These are phyloP conservation scores for Crithidia acanthocephali DNA, from an alignment of 208 protist genomes.

Conservation along the genomic window DNA sequence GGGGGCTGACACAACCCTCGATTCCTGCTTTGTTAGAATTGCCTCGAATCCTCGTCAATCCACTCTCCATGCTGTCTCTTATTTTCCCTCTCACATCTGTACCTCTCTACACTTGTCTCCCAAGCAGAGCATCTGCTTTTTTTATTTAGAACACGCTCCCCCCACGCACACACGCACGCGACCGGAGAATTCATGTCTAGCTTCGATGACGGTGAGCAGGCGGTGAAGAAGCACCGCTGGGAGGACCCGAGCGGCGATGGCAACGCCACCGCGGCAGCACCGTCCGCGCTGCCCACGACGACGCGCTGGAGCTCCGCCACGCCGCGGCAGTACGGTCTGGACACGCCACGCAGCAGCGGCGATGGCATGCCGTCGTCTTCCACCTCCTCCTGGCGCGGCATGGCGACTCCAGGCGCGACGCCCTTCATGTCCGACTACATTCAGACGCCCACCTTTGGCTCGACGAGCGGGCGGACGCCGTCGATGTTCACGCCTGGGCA, in stretches of 20 bases:
- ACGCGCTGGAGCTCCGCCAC: slow-evolving; percentile 82
- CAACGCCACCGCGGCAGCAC: slow-evolving; percentile 6
- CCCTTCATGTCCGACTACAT: slow-evolving; percentile 57
- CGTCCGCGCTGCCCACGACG: slow-evolving; percentile 31
- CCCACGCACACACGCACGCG: not conserved
- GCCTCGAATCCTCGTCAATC: too few species aligned
- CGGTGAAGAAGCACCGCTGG: slow-evolving; percentile 72
- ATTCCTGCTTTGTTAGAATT: too few species aligned
- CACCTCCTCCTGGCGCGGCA: slow-evolving; percentile 68
- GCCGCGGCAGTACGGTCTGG: slow-evolving; percentile 69
- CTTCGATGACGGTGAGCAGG: slow-evolving; percentile 30
- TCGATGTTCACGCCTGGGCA: slow-evolving; percentile 34
- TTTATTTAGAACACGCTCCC: not conserved
- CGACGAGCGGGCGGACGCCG: slow-evolving; percentile 39
- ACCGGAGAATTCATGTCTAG: slow-evolving; percentile 1
- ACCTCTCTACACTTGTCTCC: too few species aligned
- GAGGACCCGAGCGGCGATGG: slow-evolving; percentile 40
- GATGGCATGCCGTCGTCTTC: slow-evolving; percentile 14
- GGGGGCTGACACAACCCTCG: too few species aligned
- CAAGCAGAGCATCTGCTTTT: not conserved
- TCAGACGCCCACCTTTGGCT: slow-evolving; percentile 55
- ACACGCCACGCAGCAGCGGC: slow-evolving; percentile 59
- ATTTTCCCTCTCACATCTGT: too few species aligned
- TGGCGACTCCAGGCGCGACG: slow-evolving; percentile 67
- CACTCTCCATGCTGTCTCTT: too few species aligned